Evolutionary conservation across 2,329 filamentous ascomycete species (phyloP).

Genomic region (Rhynchosporium secalis): DNA sequence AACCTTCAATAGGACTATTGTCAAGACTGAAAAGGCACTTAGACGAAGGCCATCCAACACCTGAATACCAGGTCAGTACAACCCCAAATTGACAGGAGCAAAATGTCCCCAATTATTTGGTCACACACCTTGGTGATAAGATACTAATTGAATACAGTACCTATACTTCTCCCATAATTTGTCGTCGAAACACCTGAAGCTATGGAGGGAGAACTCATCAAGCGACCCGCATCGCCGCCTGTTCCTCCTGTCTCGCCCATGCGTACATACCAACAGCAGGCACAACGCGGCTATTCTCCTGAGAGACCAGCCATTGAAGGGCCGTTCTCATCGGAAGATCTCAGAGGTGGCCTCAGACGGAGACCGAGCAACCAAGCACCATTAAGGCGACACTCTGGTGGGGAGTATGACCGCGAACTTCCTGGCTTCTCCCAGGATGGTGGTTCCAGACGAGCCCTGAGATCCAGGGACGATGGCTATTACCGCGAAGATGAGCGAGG

Average conservation of each 20-base stretch:
- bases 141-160: conserved; percentile 6
- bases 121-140: background rate
- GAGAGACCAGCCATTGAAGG: conserved; percentile 28
- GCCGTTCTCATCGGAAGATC: conserved; percentile 16
- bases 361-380: conserved; percentile 25
- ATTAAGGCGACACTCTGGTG: conserved; percentile 24
- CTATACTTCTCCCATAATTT: conserved; percentile 19
- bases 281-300: conserved; percentile 24
- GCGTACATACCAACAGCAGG: conserved; percentile 22
- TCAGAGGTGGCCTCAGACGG: conserved; percentile 27
- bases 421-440: conserved; percentile 21
- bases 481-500: conserved; percentile 24
- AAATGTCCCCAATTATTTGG: background rate
- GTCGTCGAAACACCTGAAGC: conserved; percentile 26
- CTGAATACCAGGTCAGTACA: conserved; percentile 19
- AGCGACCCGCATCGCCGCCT: conserved; percentile 21
- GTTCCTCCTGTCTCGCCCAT: conserved; percentile 21
- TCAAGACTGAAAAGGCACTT: conserved; percentile 25
- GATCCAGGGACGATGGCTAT: conserved; percentile 29
- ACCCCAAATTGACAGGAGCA: background rate
- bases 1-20: conserved; percentile 6
- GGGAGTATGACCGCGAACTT: conserved; percentile 26
- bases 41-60: conserved; percentile 23
- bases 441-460: conserved; percentile 22
- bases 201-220: conserved; percentile 29